phyloP scores from a whole-genome alignment of 2,329 filamentous ascomycete species.

The Pyrenochaeta sp. region DNA sequence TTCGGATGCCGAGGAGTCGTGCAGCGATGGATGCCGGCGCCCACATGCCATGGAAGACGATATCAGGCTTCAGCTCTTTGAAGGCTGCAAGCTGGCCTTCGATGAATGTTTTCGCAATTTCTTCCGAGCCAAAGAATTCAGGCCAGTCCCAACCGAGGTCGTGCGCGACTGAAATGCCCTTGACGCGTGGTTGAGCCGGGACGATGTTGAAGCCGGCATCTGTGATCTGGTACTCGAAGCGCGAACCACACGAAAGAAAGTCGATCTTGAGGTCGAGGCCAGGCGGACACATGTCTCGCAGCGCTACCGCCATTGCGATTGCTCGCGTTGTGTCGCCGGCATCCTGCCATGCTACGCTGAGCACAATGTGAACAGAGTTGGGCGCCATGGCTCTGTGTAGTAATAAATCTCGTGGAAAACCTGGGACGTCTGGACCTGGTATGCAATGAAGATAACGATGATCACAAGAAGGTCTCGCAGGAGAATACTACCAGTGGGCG shows the following conservation, averaged over 20 bases:
- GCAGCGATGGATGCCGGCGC: constrained; percentile 43
- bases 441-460: not conserved
- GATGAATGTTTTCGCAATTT: constrained; percentile 43
- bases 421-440: not conserved
- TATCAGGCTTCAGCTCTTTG: constrained; percentile 38
- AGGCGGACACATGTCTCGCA: constrained; percentile 41
- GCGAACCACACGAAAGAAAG: constrained; percentile 42
- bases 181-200: constrained; percentile 39
- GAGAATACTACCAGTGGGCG: not conserved
- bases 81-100: constrained; percentile 43
- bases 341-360: constrained; percentile 46
- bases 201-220: constrained; percentile 45
- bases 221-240: constrained; percentile 42
- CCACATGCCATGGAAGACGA: constrained; percentile 48
- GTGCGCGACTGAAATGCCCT: constrained; percentile 41
- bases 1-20: constrained; percentile 39
- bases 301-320: constrained; percentile 38
- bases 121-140: constrained; percentile 44
- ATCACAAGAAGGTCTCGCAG: not conserved
- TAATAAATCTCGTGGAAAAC: not conserved
- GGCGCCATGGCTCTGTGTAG: constrained; percentile 20
- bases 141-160: constrained; percentile 47
- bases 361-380: constrained; percentile 32
- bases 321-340: constrained; percentile 44
- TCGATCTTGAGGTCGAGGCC: constrained; percentile 35